Conservation (phyloP, 2,329 filamentous ascomycete genomes). For the Anthostomella pinea region DNA sequence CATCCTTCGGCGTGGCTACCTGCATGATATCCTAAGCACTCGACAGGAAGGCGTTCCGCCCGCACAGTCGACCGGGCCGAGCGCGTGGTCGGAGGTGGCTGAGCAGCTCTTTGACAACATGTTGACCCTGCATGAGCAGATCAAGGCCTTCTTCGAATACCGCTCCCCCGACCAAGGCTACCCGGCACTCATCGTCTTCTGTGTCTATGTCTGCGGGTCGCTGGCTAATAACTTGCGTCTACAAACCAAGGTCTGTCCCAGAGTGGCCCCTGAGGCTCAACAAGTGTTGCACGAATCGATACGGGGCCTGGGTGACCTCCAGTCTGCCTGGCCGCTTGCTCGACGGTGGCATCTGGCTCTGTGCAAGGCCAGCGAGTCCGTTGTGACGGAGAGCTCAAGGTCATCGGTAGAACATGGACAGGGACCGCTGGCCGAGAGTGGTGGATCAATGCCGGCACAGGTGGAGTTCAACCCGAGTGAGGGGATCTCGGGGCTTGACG, state of each 20-base stretch:
- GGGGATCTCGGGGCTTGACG: too few species aligned
- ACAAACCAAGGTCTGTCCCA: too few species aligned
- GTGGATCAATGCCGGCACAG: too few species aligned
- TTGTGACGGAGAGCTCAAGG: background rate
- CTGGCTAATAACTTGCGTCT: too few species aligned
- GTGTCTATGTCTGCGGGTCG: conserved; percentile 39
- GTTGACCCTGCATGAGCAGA: conserved; percentile 34
- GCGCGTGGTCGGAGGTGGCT: conserved; percentile 18
- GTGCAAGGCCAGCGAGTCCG: background rate
- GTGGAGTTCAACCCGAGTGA: too few species aligned
- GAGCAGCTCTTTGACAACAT: conserved; percentile 36
- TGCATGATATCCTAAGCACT: conserved; percentile 34
- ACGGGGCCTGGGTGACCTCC: too few species aligned
- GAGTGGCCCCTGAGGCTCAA: too few species aligned
- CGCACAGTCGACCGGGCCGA: conserved; percentile 7
- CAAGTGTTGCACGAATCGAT: too few species aligned
- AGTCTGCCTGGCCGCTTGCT: background rate
- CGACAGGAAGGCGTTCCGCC: too few species aligned
- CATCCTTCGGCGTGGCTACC: conserved; percentile 33
- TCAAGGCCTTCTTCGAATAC: conserved; percentile 32
- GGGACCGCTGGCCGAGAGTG: too few species aligned
- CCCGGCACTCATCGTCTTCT: conserved; percentile 38
- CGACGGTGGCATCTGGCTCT: background rate
- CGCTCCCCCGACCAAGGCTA: conserved; percentile 30
- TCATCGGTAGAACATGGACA: too few species aligned